Evolutionary conservation across 2,329 filamentous ascomycete genomes (phyloP).

Genomic region (Corynespora cassiicola): DNA sequence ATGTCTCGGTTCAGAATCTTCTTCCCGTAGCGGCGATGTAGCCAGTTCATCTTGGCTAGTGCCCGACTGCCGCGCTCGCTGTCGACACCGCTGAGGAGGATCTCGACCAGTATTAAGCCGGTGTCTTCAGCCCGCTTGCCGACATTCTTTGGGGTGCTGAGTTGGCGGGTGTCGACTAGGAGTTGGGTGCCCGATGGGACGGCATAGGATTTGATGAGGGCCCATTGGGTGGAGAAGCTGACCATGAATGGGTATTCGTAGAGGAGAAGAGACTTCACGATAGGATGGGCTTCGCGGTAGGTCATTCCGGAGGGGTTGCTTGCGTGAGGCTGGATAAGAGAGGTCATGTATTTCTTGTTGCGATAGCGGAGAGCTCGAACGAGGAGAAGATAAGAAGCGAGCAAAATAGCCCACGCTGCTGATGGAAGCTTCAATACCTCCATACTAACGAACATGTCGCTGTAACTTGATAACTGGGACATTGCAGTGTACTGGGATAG

Average conservation of each 20-base stretch:
- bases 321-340: not conserved
- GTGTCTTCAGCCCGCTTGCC: conserved; percentile 17
- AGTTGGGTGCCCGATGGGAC: no score
- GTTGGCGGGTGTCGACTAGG: no score
- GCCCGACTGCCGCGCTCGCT: conserved; percentile 17
- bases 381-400: conserved; percentile 11
- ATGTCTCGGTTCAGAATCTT: conserved; percentile 16
- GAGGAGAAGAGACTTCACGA: not conserved
- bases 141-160: conserved; percentile 1
- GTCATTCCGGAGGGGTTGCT: not conserved
- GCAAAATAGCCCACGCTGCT: no score
- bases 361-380: conserved; percentile 8
- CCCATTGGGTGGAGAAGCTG: conserved; percentile 3
- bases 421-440: no score
- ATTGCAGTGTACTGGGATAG: no score
- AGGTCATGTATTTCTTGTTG: not conserved
- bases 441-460: no score
- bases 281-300: not conserved
- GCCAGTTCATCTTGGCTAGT: conserved; percentile 18
- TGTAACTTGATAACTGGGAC: no score
- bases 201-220: conserved; percentile 2
- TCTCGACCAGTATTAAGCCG: conserved; percentile 14
- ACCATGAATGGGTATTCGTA: conserved; percentile 4
- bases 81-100: conserved; percentile 16
- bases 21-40: conserved; percentile 13